These are phyloP conservation scores for Mallotus japonicus DNA, from an alignment of 441 rosid species.

Conservation along the genomic window DNA sequence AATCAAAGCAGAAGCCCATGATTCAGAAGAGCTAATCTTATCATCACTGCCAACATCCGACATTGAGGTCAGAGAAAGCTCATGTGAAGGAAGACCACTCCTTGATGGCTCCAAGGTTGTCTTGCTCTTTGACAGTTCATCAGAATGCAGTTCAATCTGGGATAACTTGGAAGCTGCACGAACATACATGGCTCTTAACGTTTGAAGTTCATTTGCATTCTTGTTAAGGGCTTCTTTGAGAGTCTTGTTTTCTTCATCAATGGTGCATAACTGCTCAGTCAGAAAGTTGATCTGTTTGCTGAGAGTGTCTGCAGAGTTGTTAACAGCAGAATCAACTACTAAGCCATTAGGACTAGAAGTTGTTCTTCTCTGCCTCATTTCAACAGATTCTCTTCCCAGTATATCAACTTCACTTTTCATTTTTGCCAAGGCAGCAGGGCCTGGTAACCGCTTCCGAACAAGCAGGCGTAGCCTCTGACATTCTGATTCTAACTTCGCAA, in stretches of 20 bases:
- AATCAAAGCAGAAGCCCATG: conserved; percentile 71
- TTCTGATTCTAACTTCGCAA: conserved; percentile 83
- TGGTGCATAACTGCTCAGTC: conserved; percentile 54
- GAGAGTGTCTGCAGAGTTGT: conserved; percentile 34
- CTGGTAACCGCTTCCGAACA: conserved; percentile 73
- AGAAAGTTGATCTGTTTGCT: conserved; percentile 40
- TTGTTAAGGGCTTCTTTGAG: conserved; percentile 65
- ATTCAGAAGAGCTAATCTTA: conserved; percentile 62
- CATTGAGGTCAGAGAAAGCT: conserved; percentile 45
- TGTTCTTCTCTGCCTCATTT: conserved; percentile 47
- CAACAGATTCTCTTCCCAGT: conserved; percentile 50
- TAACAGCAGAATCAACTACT: conserved; percentile 31
- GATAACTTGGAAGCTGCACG: conserved; percentile 60
- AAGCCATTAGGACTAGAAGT: conserved; percentile 36
- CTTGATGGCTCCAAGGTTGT: conserved; percentile 40
- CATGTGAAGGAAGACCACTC: conserved; percentile 40
- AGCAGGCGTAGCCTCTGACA: conserved; percentile 78
- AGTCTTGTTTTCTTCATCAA: conserved; percentile 82
- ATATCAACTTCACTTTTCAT: conserved; percentile 76
- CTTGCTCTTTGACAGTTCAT: conserved; percentile 47
- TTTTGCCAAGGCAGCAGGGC: conserved; percentile 71
- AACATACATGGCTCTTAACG: conserved; percentile 57
- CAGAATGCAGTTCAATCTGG: conserved; percentile 60
- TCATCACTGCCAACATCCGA: conserved; percentile 61
- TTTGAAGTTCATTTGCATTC: conserved; percentile 66